Conservation (phyloP, 441 rosid species). For the Eugenia klotzschiana region DNA sequence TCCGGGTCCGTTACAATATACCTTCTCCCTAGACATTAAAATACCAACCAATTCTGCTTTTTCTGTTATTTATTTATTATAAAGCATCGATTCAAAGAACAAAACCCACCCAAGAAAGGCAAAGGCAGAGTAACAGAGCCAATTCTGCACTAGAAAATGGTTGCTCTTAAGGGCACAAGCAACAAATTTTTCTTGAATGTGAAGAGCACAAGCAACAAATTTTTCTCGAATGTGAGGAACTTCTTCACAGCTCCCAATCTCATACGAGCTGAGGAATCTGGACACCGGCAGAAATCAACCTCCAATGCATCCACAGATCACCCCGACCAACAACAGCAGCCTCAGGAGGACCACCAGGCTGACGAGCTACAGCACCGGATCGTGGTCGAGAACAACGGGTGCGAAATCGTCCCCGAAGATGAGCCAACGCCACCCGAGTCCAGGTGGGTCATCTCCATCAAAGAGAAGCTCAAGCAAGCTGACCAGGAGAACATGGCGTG, state of each 20-base stretch:
- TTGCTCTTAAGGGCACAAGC: too few relatives aligned
- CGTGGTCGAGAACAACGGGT: slow-evolving; percentile 2
- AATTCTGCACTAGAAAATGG: too few relatives aligned
- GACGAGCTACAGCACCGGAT: not conserved
- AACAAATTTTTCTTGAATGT: too few relatives aligned
- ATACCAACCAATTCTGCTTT: not conserved
- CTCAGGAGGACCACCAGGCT: not conserved
- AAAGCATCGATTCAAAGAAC: not conserved
- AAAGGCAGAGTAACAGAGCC: too few relatives aligned
- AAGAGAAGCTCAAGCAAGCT: slow-evolving; percentile 54
- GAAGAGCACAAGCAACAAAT: too few relatives aligned
- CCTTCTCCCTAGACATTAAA: not conserved
- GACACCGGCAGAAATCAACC: not conserved
- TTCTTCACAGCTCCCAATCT: too few relatives aligned
- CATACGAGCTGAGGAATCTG: not conserved
- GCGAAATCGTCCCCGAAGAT: slow-evolving; percentile 7
- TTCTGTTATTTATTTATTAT: too few relatives aligned
- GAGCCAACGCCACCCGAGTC: slow-evolving; percentile 15
- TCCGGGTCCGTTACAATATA: too few relatives aligned
- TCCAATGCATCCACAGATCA: not conserved
- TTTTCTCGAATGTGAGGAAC: too few relatives aligned
- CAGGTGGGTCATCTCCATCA: slow-evolving; percentile 58
- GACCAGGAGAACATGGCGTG: slow-evolving; percentile 40
- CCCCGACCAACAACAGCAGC: not conserved
- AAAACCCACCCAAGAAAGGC: too few relatives aligned